Conservation (phyloP, 2,329 filamentous ascomycete genomes). For the Metarhizium sp. region DNA sequence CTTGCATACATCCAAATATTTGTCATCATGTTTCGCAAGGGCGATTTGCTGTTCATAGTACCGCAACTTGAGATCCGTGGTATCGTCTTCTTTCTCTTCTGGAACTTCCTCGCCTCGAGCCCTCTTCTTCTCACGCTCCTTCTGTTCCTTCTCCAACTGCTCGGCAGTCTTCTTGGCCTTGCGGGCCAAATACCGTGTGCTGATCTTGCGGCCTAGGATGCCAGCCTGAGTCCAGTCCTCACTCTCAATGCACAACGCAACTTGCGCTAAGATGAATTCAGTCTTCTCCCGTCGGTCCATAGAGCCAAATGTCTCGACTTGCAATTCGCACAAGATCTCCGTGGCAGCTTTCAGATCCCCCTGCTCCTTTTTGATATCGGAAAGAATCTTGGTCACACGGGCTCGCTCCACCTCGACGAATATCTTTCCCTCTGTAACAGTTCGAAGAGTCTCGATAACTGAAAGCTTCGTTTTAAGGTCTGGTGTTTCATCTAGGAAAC, state of each 20-base stretch:
- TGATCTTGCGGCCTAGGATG: constrained; percentile 93
- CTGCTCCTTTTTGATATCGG: constrained; percentile 94
- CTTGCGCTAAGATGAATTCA: constrained; percentile 95
- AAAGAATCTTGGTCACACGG: constrained; percentile 87
- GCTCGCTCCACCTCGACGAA: constrained; percentile 98
- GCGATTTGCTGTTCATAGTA: constrained; percentile 98
- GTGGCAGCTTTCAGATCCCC: constrained; percentile 84
- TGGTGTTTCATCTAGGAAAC: constrained; percentile 79
- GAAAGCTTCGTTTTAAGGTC: constrained; percentile 80
- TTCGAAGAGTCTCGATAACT: constrained; percentile 89
- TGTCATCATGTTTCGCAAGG: constrained; percentile 91
- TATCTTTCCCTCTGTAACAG: constrained; percentile 98
- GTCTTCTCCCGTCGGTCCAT: constrained; percentile 98
- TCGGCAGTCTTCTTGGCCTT: constrained; percentile 87
- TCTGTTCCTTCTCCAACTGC: constrained; percentile 82
- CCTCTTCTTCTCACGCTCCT: constrained; percentile 79
- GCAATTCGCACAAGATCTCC: constrained; percentile 91
- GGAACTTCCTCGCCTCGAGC: constrained; percentile 71
- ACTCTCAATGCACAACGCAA: constrained; percentile 87
- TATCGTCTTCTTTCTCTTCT: constrained; percentile 73
- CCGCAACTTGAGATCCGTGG: constrained; percentile 88
- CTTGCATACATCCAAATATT: constrained; percentile 96
- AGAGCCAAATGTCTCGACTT: constrained; percentile 97
- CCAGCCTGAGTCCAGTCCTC: constrained; percentile 93
- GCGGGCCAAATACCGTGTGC: constrained; percentile 81